Conservation (phyloP, 352 stramenopile genomes). For the Pythium oligandrum region DNA sequence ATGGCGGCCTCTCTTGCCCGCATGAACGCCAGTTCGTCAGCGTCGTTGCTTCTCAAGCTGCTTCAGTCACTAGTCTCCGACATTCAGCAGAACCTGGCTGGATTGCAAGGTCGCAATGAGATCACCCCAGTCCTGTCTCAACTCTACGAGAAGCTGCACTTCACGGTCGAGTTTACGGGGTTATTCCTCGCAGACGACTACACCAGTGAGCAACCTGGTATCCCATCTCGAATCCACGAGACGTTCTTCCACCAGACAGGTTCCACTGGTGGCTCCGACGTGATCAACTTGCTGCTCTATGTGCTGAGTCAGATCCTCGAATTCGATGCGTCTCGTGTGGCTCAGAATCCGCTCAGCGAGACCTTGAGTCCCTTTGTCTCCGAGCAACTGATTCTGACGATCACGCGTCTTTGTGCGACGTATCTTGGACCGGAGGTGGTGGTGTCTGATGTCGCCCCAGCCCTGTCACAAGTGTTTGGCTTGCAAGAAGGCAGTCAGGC, state of each 20-base stretch:
- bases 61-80: constrained; percentile 51
- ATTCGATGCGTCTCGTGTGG: constrained; percentile 58
- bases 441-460: constrained; percentile 32
- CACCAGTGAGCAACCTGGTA: constrained; percentile 61
- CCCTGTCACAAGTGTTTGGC: constrained; percentile 59
- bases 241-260: constrained; percentile 21
- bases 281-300: constrained; percentile 61
- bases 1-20: constrained; percentile 62
- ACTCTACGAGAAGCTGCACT: constrained; percentile 76
- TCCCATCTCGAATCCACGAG: constrained; percentile 51
- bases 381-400: constrained; percentile 67
- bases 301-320: constrained; percentile 69
- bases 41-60: constrained; percentile 49
- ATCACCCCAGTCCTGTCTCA: constrained; percentile 59
- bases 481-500: constrained; percentile 48
- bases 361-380: constrained; percentile 77
- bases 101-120: constrained; percentile 37
- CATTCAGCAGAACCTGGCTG: constrained; percentile 39
- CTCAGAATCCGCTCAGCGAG: constrained; percentile 44
- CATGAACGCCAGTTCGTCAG: constrained; percentile 51
- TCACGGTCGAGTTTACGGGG: constrained; percentile 67
- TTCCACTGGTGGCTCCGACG: constrained; percentile 5
- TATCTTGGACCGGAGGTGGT: constrained; percentile 59
- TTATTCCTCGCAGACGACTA: constrained; percentile 81
- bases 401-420: constrained; percentile 68